phyloP scores from a whole-genome alignment of 2,329 filamentous ascomycete genomes.

The Saccharata proteae region DNA sequence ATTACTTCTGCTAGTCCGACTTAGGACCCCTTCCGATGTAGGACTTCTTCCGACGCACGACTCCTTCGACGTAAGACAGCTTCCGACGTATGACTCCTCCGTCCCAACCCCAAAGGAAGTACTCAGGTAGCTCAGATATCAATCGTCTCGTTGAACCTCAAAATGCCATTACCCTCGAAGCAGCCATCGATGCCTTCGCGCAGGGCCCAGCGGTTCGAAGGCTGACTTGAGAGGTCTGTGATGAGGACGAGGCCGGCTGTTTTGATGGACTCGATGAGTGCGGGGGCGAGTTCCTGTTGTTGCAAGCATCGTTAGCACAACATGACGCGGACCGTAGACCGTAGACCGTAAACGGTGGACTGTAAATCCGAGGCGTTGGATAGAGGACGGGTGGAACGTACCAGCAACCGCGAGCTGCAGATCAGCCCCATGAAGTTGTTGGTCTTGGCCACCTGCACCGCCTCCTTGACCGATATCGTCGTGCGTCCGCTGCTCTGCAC shows the following conservation, averaged over 20 bases:
- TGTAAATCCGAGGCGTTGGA: not conserved
- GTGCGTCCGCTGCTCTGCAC: slow-evolving; percentile 54
- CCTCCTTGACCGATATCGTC: slow-evolving; percentile 84
- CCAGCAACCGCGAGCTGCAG: slow-evolving; percentile 74
- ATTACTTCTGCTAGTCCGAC: too few species aligned
- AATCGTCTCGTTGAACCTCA: slow-evolving; percentile 88
- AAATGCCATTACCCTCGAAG: slow-evolving; percentile 71
- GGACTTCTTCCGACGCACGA: too few species aligned
- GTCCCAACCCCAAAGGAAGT: too few species aligned
- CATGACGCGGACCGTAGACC: too few species aligned
- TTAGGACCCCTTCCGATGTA: too few species aligned
- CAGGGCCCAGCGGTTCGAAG: slow-evolving; percentile 44
- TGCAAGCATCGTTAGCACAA: slow-evolving; percentile 9
- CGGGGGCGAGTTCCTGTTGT: slow-evolving; percentile 75
- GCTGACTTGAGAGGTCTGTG: slow-evolving; percentile 62
- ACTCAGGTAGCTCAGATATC: too few species aligned
- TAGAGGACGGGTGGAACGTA: slow-evolving; percentile 35
- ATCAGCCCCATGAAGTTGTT: slow-evolving; percentile 99
- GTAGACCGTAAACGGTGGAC: too few species aligned
- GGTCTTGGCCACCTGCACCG: slow-evolving; percentile 79
- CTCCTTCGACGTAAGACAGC: too few species aligned
- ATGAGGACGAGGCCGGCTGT: slow-evolving; percentile 86
- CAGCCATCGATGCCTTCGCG: slow-evolving; percentile 81
- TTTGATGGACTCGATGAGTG: slow-evolving; percentile 86
- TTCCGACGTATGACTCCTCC: too few species aligned